These are phyloP conservation scores for Herpetomonas samuelpessoai DNA, from an alignment of 208 protist species.

Conservation along the genomic window DNA sequence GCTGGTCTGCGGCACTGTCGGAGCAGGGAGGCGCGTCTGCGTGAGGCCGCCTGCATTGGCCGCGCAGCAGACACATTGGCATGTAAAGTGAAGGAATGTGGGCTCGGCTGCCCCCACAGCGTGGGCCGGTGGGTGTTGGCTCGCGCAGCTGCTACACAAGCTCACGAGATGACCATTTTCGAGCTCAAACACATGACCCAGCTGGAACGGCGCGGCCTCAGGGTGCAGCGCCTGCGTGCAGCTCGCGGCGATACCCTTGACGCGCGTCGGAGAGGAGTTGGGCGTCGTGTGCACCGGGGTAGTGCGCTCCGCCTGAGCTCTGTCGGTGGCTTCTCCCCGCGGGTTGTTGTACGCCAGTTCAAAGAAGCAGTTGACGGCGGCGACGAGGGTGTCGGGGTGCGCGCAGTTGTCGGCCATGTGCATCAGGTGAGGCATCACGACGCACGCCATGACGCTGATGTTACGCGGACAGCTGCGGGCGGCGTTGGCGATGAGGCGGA, in stretches of 20 bases:
- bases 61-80: conserved; percentile 40
- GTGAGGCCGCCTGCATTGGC: conserved; percentile 2
- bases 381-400: conserved; percentile 47
- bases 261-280: neutral
- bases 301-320: conserved; percentile 11
- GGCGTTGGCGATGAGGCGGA: conserved; percentile 32
- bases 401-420: conserved; percentile 24
- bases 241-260: conserved; percentile 7
- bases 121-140: conserved; percentile 36
- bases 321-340: conserved; percentile 14
- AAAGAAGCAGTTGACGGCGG: conserved; percentile 62
- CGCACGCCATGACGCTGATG: conserved; percentile 38
- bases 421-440: conserved; percentile 40
- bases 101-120: conserved; percentile 21
- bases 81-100: conserved; percentile 61
- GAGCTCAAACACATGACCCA: conserved; percentile 39
- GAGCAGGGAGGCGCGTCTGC: conserved; percentile 12
- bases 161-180: conserved; percentile 17
- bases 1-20: conserved; percentile 30
- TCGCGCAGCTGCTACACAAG: conserved; percentile 56
- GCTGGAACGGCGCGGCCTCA: conserved; percentile 39
- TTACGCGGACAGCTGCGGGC: conserved; percentile 41
- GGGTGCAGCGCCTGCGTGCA: conserved; percentile 30
- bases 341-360: conserved; percentile 69
- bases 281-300: neutral